Evolutionary conservation across 2,329 filamentous ascomycete genomes (phyloP).

Genomic region (Lasiodiplodia hormozganensis): DNA sequence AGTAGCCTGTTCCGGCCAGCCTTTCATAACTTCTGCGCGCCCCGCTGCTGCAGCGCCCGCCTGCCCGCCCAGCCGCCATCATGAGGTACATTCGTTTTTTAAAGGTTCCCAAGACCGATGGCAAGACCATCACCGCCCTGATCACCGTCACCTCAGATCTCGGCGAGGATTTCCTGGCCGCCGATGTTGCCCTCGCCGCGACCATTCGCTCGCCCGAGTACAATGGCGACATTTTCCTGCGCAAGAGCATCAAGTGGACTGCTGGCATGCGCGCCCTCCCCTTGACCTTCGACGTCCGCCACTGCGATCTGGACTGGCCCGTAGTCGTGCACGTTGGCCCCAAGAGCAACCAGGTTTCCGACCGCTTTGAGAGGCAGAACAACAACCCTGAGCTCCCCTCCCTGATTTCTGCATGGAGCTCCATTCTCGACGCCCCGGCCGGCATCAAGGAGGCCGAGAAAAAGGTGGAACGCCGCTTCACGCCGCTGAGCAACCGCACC

Average conservation of each 20-base stretch:
- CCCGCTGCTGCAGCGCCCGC: constrained; percentile 16
- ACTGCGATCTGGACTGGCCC: constrained; percentile 47
- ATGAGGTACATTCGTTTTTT: constrained; percentile 71
- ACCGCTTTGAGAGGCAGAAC: constrained; percentile 39
- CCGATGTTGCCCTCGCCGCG: constrained; percentile 53
- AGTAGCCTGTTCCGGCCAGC: neutral
- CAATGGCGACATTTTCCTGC: constrained; percentile 50
- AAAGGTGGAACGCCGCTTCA: constrained; percentile 63
- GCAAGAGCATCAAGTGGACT: constrained; percentile 53
- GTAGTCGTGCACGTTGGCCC: constrained; percentile 51
- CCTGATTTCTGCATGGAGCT: constrained; percentile 66
- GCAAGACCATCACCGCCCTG: constrained; percentile 56
- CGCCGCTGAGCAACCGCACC: constrained; percentile 46
- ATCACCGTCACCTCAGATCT: constrained; percentile 74
- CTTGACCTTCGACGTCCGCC: constrained; percentile 50
- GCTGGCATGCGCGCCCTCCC: constrained; percentile 53
- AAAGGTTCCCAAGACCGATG: constrained; percentile 63
- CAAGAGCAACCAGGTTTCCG: constrained; percentile 37
- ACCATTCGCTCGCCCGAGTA: constrained; percentile 43
- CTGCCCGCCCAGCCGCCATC: neutral
- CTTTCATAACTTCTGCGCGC: constrained; percentile 3
- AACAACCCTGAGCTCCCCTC: constrained; percentile 46
- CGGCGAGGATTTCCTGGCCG: constrained; percentile 68
- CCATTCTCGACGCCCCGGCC: constrained; percentile 48
- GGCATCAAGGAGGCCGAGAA: constrained; percentile 54